Base-by-base conservation (phyloP, 768 basidiomycete species). In the Termitomyces eurrhizus region DNA sequence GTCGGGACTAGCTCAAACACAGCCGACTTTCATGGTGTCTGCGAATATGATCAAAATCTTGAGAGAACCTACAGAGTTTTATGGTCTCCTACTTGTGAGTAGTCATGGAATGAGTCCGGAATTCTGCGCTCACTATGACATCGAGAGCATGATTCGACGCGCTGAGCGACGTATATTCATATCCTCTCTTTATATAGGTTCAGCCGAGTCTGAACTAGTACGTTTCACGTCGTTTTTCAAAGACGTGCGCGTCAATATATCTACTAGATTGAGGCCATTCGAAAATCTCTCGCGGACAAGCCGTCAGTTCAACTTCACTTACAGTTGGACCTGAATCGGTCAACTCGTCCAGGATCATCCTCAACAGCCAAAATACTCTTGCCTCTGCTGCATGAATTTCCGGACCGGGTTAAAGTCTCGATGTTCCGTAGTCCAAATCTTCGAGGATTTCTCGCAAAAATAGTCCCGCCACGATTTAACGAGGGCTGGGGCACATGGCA, bases 401-500 rank as follows among this genome's bases (percentile, higher is more conserved):
- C 88, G 0, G 74, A 83, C 18, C 83, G 90, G 49, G 86, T 93
- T 9, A 85, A 86, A 60, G 78, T 96, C 9, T 85, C 86, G 41
- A 80, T 98, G 64, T 99, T 94, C 66, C 85, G 92, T 51, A 94
- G 92, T 67, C 96, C 97, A 0, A 90, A 86, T 55, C 80, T 98
- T 33, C 80, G 85, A 18, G 90, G 92, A 0, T 60, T 92, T 32
- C 78, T 92, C 71, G 84, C 90, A 35, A 82, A 79, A 58, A 62
- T 96, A 33, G 87, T 98, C 7, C 97, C 97, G 7, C 88, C 91
- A 26, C 81, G 97, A 57, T 97, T 93, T 74, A 96, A 99, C 67
- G 97, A 99, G 75, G 97, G 95, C 1, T 98, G 95, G 92, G 96
- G 95, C 0, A 93, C 95, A 2, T 98, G 95, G 95, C 97, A 98